Evolutionary conservation across 2,329 filamentous ascomycete species (phyloP).

Genomic region (Chrysoporthe puriensis): DNA sequence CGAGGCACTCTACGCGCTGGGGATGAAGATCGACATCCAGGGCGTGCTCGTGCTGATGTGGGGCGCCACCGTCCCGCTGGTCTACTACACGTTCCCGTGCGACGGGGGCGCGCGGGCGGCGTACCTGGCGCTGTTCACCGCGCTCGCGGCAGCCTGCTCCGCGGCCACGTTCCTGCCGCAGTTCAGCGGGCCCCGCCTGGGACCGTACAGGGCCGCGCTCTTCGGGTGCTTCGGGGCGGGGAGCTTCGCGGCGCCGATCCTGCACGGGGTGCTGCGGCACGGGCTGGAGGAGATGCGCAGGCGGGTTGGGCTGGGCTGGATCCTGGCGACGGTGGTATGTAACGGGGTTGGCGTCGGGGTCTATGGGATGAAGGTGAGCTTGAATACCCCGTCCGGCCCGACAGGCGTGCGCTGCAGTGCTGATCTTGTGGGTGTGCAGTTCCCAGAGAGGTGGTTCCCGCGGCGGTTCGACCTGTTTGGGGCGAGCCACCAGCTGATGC

Average conservation of each 20-base stretch:
- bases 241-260: conserved; percentile 45
- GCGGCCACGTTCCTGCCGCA: conserved; percentile 41
- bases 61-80: conserved; percentile 60
- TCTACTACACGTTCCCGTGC: conserved; percentile 59
- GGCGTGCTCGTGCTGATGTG: conserved; percentile 66
- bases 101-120: conserved; percentile 36
- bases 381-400: not conserved
- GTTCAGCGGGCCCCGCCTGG: conserved; percentile 44
- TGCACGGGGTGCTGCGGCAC: conserved; percentile 41
- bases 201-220: conserved; percentile 44
- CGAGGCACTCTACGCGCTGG: conserved; percentile 49
- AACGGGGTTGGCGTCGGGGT: conserved; percentile 43
- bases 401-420: not conserved
- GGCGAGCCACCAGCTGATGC: conserved; percentile 53
- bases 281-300: conserved; percentile 40
- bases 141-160: conserved; percentile 43
- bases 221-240: conserved; percentile 46
- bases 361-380: conserved; percentile 41
- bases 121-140: conserved; percentile 43
- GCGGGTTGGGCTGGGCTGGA: conserved; percentile 46
- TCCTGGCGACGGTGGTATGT: conserved; percentile 41
- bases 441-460: conserved; percentile 49
- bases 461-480: conserved; percentile 50
- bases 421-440: conserved; percentile 32
- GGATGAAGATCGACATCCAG: conserved; percentile 64